A percentile compares a stretch with the other conserved stretches of the same genome.
phyloP scores from a whole-genome alignment of 2,329 filamentous ascomycete species.

The Hymenotorrendiella dingleyae region DNA sequence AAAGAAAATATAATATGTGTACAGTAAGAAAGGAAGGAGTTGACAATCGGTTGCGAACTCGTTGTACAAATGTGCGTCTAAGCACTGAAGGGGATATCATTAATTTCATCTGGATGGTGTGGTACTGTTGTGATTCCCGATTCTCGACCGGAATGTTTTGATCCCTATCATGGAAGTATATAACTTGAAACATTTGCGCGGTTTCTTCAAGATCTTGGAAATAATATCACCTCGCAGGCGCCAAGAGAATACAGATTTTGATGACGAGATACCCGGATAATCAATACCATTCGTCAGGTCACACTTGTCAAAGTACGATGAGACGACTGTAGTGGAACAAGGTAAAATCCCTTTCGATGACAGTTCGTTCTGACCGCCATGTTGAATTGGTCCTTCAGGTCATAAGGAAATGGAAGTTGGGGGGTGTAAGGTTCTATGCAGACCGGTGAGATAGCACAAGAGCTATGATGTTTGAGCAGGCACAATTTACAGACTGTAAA shows the following conservation, averaged over 20 bases:
- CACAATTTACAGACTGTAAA: too few species aligned
- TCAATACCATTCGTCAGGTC: too few species aligned
- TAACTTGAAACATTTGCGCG: neutral
- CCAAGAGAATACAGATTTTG: neutral
- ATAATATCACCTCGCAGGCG: neutral
- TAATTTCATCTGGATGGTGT: constrained; percentile 1
- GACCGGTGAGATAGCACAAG: too few species aligned
- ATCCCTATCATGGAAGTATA: neutral
- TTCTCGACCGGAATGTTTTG: neutral
- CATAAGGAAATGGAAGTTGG: too few species aligned
- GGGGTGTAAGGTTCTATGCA: too few species aligned
- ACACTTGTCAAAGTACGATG: neutral
- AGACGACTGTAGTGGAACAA: neutral
- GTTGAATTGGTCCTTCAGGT: too few species aligned
- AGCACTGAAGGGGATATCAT: neutral
- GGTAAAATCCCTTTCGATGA: too few species aligned
- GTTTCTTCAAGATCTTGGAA: neutral
- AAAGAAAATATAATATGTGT: constrained; percentile 62
- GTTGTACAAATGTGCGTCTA: neutral
- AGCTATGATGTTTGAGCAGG: too few species aligned
- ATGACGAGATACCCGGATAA: too few species aligned
- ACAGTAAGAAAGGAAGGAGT: constrained; percentile 39
- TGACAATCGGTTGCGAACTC: neutral
- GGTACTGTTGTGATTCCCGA: neutral
- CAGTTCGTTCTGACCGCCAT: too few species aligned